Percentiles rank a stretch among this genome's conserved stretches.
Evolutionary conservation across 129 eudicot species (phyloP).

Genomic region (Kitagawia praeruptora): DNA sequence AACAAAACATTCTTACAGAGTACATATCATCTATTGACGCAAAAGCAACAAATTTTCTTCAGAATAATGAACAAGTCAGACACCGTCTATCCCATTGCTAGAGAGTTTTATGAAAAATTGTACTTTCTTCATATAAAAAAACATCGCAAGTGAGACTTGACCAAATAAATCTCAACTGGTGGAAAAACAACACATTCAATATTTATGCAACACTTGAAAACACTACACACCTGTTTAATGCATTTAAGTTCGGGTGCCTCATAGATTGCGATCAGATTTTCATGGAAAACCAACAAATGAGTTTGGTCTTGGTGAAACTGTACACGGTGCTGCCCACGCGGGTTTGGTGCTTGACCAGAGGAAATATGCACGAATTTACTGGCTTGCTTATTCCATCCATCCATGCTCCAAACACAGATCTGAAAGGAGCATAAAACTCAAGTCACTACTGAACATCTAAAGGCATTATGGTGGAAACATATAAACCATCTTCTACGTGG

Average conservation of each 20-base stretch:
- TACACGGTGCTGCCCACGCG: slow-evolving; percentile 33
- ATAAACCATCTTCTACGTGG: background rate
- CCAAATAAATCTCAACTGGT: background rate
- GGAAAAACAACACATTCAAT: background rate
- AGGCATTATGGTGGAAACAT: background rate
- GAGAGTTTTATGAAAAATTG: too few species aligned
- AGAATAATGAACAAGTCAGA: background rate
- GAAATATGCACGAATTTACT: slow-evolving; percentile 35
- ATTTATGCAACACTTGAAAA: background rate
- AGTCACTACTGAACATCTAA: background rate
- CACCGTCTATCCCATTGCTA: too few species aligned
- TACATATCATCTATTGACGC: background rate
- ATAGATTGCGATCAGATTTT: slow-evolving; percentile 32
- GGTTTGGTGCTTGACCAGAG: slow-evolving; percentile 17
- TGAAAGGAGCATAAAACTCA: slow-evolving; percentile 8
- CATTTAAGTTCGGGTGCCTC: slow-evolving; percentile 35
- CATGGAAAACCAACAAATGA: slow-evolving; percentile 37
- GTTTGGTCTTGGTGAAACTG: slow-evolving; percentile 14
- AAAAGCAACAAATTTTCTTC: background rate
- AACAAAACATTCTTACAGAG: slow-evolving; percentile 13
- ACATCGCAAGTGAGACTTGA: background rate
- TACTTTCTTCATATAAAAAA: background rate
- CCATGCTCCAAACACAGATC: slow-evolving; percentile 37
- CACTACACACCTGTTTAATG: slow-evolving; percentile 29
- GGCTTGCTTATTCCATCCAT: slow-evolving; percentile 29